Percentiles rank a stretch among this genome's conserved stretches.
phyloP scores from a whole-genome alignment of 176 grass and related monocot genomes.

The Eleusine coracana region DNA sequence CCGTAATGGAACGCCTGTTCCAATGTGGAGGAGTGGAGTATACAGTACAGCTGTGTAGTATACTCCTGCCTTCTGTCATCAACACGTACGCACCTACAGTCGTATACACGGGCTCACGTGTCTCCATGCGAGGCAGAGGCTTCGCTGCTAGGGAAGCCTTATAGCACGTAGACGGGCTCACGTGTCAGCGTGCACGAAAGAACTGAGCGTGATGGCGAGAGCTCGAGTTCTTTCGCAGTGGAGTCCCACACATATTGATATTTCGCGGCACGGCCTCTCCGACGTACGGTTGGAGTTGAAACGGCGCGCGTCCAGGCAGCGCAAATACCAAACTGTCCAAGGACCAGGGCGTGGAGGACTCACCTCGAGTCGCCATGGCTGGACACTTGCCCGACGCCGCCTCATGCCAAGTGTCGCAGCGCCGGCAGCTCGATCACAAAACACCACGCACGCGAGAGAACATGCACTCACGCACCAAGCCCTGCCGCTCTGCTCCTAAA shows the following conservation, averaged over 20 bases:
- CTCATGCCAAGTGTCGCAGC: slow-evolving; percentile 27
- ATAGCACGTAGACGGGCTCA: no score
- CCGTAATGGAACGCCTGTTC: background rate
- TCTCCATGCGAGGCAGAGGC: background rate
- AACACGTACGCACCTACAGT: background rate
- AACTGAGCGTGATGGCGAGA: background rate
- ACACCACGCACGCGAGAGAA: slow-evolving; percentile 12
- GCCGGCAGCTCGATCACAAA: background rate
- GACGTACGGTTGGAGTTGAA: background rate
- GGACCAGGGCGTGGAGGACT: background rate
- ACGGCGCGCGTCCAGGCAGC: background rate
- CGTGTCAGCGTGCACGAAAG: background rate
- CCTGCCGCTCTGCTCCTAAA: background rate
- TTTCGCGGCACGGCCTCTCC: background rate
- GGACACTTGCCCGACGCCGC: background rate
- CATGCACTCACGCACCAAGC: slow-evolving; percentile 1
- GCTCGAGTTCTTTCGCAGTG: background rate
- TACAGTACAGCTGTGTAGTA: background rate
- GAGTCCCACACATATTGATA: background rate
- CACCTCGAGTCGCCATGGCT: background rate
- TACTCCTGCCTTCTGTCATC: background rate
- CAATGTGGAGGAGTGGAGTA: no score
- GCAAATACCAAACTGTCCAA: background rate
- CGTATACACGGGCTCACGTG: background rate
- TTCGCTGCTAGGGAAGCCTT: background rate